A percentile compares a stretch with the other conserved stretches of the same genome.
These are phyloP conservation scores for Filobasidium uniguttulatum DNA, from an alignment of 1,284 basidiomycete species.

Conservation along the genomic window DNA sequence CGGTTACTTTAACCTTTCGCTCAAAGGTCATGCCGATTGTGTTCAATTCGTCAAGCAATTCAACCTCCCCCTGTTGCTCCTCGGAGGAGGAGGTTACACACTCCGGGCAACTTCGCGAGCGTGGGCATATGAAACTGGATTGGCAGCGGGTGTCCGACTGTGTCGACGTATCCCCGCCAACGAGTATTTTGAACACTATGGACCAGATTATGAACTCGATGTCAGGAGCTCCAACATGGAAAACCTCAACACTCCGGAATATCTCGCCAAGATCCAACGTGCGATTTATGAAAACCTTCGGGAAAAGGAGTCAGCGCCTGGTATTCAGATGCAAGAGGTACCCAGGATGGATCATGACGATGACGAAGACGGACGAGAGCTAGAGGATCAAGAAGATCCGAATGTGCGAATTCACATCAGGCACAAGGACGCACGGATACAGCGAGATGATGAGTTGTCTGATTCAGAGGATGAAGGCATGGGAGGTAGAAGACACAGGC, in stretches of 20 bases:
- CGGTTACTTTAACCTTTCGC: slow-evolving; percentile 91
- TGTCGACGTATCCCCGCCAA: slow-evolving; percentile 77
- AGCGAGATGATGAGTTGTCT: slow-evolving; percentile 33
- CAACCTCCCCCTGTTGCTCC: slow-evolving; percentile 76
- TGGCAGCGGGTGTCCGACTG: slow-evolving; percentile 90
- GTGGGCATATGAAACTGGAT: slow-evolving; percentile 96
- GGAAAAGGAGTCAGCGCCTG: slow-evolving; percentile 69
- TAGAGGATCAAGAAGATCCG: slow-evolving; percentile 63
- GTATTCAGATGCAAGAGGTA: slow-evolving; percentile 79
- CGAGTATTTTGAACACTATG: slow-evolving; percentile 99
- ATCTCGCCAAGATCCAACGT: slow-evolving; percentile 80
- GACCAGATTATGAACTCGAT: slow-evolving; percentile 93
- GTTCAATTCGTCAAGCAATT: slow-evolving; percentile 96
- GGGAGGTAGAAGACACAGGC: slow-evolving; percentile 32
- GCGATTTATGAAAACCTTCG: slow-evolving; percentile 85
- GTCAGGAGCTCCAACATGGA: slow-evolving; percentile 92
- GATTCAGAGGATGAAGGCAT: slow-evolving; percentile 44
- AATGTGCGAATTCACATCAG: slow-evolving; percentile 56
- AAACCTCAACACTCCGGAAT: slow-evolving; percentile 84
- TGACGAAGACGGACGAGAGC: slow-evolving; percentile 64
- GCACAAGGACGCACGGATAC: slow-evolving; percentile 32
- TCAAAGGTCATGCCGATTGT: slow-evolving; percentile 91
- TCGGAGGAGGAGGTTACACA: slow-evolving; percentile 97
- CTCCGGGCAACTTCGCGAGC: slow-evolving; percentile 94
- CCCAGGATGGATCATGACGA: slow-evolving; percentile 66